Percentiles rank a stretch among this genome's conserved stretches.
Evolutionary conservation across 768 basidiomycete genomes (phyloP).

Genomic region (Auriscalpium microsporum): DNA sequence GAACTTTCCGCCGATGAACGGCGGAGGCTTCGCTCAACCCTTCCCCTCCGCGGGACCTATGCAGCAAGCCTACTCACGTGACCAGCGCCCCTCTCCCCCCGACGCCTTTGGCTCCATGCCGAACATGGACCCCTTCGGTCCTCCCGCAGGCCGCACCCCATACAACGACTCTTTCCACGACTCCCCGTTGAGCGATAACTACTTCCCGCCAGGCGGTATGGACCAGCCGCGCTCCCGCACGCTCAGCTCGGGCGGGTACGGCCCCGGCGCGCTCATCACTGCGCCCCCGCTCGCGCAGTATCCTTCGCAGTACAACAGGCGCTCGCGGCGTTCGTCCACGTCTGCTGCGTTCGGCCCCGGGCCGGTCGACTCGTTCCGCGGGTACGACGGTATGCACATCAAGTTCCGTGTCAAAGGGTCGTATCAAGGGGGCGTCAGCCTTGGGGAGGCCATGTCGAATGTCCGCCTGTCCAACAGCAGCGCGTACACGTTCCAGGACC

Average conservation of each 20-base stretch:
- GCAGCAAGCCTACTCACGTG: slow-evolving; percentile 1
- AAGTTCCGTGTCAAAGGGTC: slow-evolving; percentile 13
- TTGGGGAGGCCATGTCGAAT: slow-evolving; percentile 7
- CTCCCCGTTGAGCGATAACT: slow-evolving; percentile 11
- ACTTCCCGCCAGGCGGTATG: slow-evolving; percentile 3
- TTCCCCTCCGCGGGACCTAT: slow-evolving; percentile 5
- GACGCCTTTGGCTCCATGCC: neutral
- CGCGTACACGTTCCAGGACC: slow-evolving; percentile 6
- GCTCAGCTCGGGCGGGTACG: slow-evolving; percentile 9
- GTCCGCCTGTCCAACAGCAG: slow-evolving; percentile 4
- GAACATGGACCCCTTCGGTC: slow-evolving; percentile 3
- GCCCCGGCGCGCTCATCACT: slow-evolving; percentile 2
- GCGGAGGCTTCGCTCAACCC: neutral
- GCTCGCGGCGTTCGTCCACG: slow-evolving; percentile 11
- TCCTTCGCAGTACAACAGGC: slow-evolving; percentile 5
- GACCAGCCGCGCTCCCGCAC: slow-evolving; percentile 7
- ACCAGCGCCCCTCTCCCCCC: slow-evolving; percentile 3
- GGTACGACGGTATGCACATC: neutral
- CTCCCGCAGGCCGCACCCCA: neutral
- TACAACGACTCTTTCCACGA: slow-evolving; percentile 10
- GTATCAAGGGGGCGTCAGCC: slow-evolving; percentile 5
- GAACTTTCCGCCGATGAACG: neutral
- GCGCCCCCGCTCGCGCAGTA: slow-evolving; percentile 11
- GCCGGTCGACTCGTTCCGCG: slow-evolving; percentile 1
- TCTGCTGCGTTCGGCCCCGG: neutral